Conservation (phyloP, 306 rosid species). For the Vigna nakashimae region DNA sequence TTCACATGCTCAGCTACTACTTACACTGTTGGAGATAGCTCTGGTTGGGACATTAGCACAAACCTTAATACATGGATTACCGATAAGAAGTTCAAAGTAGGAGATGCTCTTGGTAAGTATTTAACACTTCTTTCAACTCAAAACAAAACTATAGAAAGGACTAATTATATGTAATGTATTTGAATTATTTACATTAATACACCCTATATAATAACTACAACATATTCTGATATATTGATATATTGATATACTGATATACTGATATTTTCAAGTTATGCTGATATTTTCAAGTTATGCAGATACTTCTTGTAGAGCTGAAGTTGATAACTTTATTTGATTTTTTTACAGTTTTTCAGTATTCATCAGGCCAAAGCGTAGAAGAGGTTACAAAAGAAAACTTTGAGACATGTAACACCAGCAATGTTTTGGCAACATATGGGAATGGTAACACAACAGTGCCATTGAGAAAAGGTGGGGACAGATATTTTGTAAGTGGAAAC, state of each 20-base stretch:
- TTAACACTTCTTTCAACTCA: not conserved
- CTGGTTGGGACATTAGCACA: slow-evolving; percentile 96
- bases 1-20: slow-evolving; percentile 65
- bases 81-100: slow-evolving; percentile 63
- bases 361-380: slow-evolving; percentile 65
- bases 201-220: not conserved
- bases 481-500: slow-evolving; percentile 75
- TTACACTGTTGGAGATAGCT: slow-evolving; percentile 76
- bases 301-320: not conserved
- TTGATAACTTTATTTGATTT: not conserved
- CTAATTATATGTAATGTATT: too few relatives aligned
- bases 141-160: too few relatives aligned
- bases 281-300: too few relatives aligned
- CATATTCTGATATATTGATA: too few relatives aligned
- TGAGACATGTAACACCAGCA: slow-evolving; percentile 72
- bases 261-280: too few relatives aligned
- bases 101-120: slow-evolving; percentile 72
- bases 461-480: slow-evolving; percentile 66
- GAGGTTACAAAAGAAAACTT: slow-evolving; percentile 69
- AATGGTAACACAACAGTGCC: slow-evolving; percentile 79
- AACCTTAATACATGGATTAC: slow-evolving; percentile 72
- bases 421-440: slow-evolving; percentile 48
- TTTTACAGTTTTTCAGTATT: slow-evolving; percentile 72
- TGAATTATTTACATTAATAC: not conserved
- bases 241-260: too few relatives aligned